Base-by-base conservation (phyloP, 2,329 filamentous ascomycete species). In the Ophiosphaerella herpotricha region DNA sequence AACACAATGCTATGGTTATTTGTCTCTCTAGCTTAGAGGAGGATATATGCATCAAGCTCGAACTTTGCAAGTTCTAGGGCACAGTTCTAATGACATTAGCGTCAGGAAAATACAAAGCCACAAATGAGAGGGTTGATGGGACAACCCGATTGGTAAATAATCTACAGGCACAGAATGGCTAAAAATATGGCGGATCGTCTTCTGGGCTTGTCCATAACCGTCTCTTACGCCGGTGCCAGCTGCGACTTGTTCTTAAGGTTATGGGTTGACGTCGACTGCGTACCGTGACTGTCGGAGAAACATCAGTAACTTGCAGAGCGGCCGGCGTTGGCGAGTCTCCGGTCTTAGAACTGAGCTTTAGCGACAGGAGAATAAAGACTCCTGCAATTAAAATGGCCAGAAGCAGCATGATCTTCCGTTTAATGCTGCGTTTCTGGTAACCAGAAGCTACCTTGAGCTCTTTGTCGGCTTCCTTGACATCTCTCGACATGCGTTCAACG, bases 401-500 rank as follows among this genome's bases (percentile, higher is more conserved):
- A n/a, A 99, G 78, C 35, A 99, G 80, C 48, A 99, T 94, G 40
- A 96, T 86, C 77, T 96, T 97, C 59, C 94, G 82, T 77, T 97
- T 99, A 18, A 90, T 91, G 43, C 88, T 88, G 68, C 86, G 88
- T 71, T 85, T 86, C 78, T 99, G 94, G 68, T 97, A 97, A 14
- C 89, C 88, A 4, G 89, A 91, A 12, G 94, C 85, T 48, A 95
- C 86, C 55, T 86, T 91, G 46, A 99, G 82, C 76, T 99, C 94
- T 72, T 93, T 94, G 55, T 96, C 90, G 3, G 94, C 94, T 16
- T 83, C 89, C 71, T 96, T 96, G 50, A 99, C 91, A 66, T 97
- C 91, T 16, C 86, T 87, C n/a, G 86, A 85, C 89, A 97, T 97
- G 54, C 88, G 84, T 76, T 99, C 94, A 45, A 99, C 91, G 65